A percentile compares a stretch with the other conserved stretches of the same genome.
Conservation (phyloP, 345 rosid genomes). For the Eucalyptus regnans region DNA sequence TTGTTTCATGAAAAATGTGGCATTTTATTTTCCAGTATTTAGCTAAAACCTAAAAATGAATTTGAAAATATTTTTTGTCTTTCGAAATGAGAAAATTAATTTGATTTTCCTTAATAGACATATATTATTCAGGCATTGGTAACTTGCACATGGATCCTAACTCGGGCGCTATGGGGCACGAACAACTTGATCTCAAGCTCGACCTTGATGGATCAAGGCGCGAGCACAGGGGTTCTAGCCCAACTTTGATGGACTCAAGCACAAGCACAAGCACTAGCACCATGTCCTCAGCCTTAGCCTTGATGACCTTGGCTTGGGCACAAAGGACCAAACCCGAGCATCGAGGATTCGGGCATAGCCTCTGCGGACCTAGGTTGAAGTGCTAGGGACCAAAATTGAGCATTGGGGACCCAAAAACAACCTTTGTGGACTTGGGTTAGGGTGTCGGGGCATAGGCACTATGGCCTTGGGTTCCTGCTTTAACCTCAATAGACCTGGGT, state of each 20-base stretch:
- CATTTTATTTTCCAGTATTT: too few species aligned
- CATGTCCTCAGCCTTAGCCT: background rate
- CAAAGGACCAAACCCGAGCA: background rate
- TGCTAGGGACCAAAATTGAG: background rate
- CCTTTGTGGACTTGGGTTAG: background rate
- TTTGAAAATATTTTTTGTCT: too few species aligned
- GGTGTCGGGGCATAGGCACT: background rate
- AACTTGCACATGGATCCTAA: too few species aligned
- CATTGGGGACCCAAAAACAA: background rate
- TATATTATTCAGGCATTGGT: too few species aligned
- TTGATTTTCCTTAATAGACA: too few species aligned
- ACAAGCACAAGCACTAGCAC: background rate
- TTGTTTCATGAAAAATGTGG: too few species aligned
- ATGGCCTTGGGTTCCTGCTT: fast-evolving
- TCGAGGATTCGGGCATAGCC: background rate
- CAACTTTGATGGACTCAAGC: background rate
- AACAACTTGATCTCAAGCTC: too few species aligned
- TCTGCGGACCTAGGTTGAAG: background rate
- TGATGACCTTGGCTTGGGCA: background rate
- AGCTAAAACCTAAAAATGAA: too few species aligned
- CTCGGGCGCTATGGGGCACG: too few species aligned
- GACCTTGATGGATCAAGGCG: background rate
- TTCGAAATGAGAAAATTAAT: too few species aligned
- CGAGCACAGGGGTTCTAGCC: background rate
- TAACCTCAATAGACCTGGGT: background rate